Percentiles rank a stretch among this genome's conserved stretches.
Evolutionary conservation across 2,329 filamentous ascomycete genomes (phyloP).

Genomic region (Rutstroemia sp.): DNA sequence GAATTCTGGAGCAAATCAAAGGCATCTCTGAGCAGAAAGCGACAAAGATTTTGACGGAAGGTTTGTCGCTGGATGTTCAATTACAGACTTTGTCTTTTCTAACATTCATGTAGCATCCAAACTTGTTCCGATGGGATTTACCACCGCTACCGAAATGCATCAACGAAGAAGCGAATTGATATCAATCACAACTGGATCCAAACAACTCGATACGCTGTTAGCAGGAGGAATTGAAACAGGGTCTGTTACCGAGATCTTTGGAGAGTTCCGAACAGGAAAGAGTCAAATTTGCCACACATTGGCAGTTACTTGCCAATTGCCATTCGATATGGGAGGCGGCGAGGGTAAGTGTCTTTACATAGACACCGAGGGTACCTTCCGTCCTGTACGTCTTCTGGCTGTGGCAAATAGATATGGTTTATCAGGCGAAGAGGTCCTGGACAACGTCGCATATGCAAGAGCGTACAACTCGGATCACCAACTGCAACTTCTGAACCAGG

Average conservation of each 20-base stretch:
- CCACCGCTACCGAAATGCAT: constrained; percentile 98
- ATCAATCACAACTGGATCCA: constrained; percentile 95
- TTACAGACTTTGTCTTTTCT: neutral
- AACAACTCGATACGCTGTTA: constrained; percentile 90
- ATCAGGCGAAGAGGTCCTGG: constrained; percentile 92
- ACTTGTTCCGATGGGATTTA: constrained; percentile 97
- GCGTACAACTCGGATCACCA: constrained; percentile 99
- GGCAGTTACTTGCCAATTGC: constrained; percentile 95
- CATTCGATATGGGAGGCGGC: constrained; percentile 97
- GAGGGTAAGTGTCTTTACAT: constrained; percentile 99
- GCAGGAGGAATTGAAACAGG: constrained; percentile 95
- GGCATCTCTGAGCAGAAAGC: constrained; percentile 98
- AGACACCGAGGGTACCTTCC: constrained; percentile 95
- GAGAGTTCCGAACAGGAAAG: constrained; percentile 96
- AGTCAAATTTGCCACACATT: constrained; percentile 97
- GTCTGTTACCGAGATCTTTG: constrained; percentile 96
- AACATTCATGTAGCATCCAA: constrained; percentile 62
- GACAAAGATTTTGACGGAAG: constrained; percentile 81
- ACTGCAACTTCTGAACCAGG: constrained; percentile 88
- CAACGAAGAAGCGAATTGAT: constrained; percentile 93
- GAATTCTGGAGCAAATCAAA: constrained; percentile 88
- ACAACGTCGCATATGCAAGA: constrained; percentile 96
- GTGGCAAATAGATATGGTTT: constrained; percentile 93
- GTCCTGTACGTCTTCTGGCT: constrained; percentile 81
- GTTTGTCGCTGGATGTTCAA: constrained; percentile 36